Percentiles rank a stretch among this genome's conserved stretches.
These are phyloP conservation scores for Fragosphaeria purpurea DNA, from an alignment of 2,329 filamentous ascomycete species.

Conservation along the genomic window DNA sequence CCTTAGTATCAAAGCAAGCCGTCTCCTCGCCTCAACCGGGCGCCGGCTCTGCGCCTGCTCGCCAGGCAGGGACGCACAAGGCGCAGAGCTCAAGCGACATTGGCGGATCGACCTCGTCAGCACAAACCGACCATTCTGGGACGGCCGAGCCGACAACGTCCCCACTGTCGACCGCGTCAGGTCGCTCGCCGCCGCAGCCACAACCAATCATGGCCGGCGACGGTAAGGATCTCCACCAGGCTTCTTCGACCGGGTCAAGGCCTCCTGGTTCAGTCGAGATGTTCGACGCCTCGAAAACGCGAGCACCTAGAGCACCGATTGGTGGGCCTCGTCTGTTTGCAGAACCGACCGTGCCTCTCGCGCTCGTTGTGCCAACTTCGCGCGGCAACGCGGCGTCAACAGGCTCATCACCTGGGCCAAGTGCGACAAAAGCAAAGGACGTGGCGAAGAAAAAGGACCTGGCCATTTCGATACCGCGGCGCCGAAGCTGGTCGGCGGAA, in stretches of 20 bases:
- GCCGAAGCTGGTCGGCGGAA: slow-evolving; percentile 39
- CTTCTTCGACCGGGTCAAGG: no score
- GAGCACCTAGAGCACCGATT: no score
- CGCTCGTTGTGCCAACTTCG: no score
- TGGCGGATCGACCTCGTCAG: slow-evolving; percentile 10
- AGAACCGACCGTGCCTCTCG: no score
- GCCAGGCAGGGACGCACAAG: background rate
- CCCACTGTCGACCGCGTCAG: slow-evolving; percentile 1
- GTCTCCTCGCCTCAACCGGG: no score
- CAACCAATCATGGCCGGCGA: no score
- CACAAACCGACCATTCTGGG: background rate
- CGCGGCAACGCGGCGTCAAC: no score
- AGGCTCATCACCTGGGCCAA: background rate
- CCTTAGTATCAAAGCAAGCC: background rate
- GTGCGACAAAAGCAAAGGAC: slow-evolving; percentile 4
- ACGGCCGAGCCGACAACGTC: background rate
- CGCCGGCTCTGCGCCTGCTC: slow-evolving; percentile 10
- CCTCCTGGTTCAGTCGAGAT: no score
- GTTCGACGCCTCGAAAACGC: no score
- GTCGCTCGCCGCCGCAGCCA: background rate
- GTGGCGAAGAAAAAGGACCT: slow-evolving; percentile 16
- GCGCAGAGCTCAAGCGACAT: slow-evolving; percentile 5
- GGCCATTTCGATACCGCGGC: slow-evolving; percentile 33
- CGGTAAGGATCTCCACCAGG: no score
- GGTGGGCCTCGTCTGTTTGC: no score